Evolutionary conservation across 2,329 filamentous ascomycete genomes (phyloP).

Genomic region (Xylariaceae sp.): DNA sequence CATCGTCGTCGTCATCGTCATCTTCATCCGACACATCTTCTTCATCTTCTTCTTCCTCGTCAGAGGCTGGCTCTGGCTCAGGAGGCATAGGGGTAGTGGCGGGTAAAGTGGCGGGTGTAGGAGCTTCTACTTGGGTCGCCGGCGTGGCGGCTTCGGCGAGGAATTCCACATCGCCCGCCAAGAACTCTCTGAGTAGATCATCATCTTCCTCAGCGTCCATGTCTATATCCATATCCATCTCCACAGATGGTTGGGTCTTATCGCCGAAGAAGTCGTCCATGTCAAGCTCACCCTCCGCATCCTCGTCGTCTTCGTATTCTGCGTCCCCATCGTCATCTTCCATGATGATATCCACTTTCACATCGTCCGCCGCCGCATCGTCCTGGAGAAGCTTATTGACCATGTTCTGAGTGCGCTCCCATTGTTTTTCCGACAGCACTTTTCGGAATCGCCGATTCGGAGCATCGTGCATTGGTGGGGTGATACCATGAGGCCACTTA

Average conservation of each 20-base stretch:
- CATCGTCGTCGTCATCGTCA: constrained; percentile 49
- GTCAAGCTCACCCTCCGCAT: constrained; percentile 45
- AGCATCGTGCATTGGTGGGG: constrained; percentile 82
- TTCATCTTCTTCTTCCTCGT: constrained; percentile 39
- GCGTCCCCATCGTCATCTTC: constrained; percentile 44
- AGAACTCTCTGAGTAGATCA: constrained; percentile 33
- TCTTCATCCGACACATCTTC: constrained; percentile 45
- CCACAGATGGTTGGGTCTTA: constrained; percentile 36
- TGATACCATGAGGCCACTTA: constrained; percentile 79
- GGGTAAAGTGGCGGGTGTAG: constrained; percentile 43
- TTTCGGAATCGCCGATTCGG: constrained; percentile 79
- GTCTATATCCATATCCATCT: constrained; percentile 31
- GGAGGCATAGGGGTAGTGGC: constrained; percentile 41
- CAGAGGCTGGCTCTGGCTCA: constrained; percentile 42
- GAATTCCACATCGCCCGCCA: constrained; percentile 17
- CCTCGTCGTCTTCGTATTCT: constrained; percentile 40
- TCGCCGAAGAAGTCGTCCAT: constrained; percentile 48
- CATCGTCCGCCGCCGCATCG: constrained; percentile 57
- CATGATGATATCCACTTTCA: constrained; percentile 61
- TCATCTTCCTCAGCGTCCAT: constrained; percentile 36
- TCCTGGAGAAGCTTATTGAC: constrained; percentile 68
- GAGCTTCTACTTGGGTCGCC: constrained; percentile 38
- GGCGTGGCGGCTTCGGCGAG: constrained; percentile 37
- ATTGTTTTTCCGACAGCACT: constrained; percentile 74
- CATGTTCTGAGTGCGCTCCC: constrained; percentile 76